Conservation (phyloP, 371 early-diverging fungal species). For the Rhizopus arrhizus region DNA sequence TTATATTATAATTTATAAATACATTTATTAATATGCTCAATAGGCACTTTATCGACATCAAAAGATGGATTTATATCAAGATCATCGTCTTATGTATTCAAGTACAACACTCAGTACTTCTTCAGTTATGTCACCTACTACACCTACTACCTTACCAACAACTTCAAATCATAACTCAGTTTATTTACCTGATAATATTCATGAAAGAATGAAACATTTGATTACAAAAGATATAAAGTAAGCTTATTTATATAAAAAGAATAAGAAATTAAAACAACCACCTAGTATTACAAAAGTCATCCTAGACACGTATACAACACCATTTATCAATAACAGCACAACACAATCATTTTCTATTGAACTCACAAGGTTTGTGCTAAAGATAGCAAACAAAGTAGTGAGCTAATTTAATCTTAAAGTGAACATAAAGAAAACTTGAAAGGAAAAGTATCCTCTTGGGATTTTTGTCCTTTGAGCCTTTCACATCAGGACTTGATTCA, state of each 20-base stretch:
- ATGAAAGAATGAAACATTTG: slow-evolving; percentile 24
- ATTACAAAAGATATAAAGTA: slow-evolving; percentile 24
- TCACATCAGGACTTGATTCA: slow-evolving; percentile 66
- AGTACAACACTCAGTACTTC: slow-evolving; percentile 23
- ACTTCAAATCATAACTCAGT: slow-evolving; percentile 1
- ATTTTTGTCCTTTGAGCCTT: slow-evolving; percentile 69
- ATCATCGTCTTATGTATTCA: slow-evolving; percentile 21
- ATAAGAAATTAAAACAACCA: neutral
- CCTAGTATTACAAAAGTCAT: slow-evolving; percentile 19
- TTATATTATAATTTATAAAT: neutral
- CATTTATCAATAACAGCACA: slow-evolving; percentile 6
- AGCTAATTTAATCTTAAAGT: slow-evolving; percentile 1
- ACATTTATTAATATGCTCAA: neutral
- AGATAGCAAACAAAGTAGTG: neutral
- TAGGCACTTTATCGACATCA: slow-evolving; percentile 19
- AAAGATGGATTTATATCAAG: slow-evolving; percentile 18
- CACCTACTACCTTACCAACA: slow-evolving; percentile 12
- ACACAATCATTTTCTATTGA: slow-evolving; percentile 8
- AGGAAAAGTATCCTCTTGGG: slow-evolving; percentile 63
- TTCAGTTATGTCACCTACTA: slow-evolving; percentile 26
- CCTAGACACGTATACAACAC: slow-evolving; percentile 14
- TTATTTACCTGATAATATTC: slow-evolving; percentile 24
- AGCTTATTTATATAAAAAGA: neutral
- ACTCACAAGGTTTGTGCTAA: neutral
- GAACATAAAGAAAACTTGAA: slow-evolving; percentile 28